Evolutionary conservation across 2,329 filamentous ascomycete genomes (phyloP).

Genomic region (Knufia fluminis): DNA sequence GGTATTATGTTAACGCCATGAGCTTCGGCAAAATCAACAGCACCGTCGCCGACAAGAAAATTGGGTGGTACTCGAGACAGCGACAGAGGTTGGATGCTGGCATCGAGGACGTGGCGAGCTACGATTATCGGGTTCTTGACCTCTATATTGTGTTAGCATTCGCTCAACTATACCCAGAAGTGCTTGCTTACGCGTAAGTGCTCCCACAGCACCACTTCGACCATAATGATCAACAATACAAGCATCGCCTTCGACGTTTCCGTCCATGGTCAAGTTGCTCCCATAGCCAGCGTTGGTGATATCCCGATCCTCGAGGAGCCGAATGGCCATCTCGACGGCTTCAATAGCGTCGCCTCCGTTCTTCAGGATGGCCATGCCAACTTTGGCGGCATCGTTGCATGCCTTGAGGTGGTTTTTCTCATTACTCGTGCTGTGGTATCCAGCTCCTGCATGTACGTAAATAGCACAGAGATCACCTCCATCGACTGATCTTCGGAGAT

Average conservation of each 20-base stretch:
- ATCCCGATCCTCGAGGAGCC: constrained; percentile 80
- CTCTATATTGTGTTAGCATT: constrained; percentile 43
- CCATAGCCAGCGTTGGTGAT: constrained; percentile 96
- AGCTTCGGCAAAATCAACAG: constrained; percentile 74
- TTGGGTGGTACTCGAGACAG: constrained; percentile 87
- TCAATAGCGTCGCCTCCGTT: constrained; percentile 73
- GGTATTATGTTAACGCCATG: constrained; percentile 65
- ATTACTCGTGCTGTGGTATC: constrained; percentile 82
- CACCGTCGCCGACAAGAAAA: constrained; percentile 76
- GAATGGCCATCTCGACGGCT: constrained; percentile 81
- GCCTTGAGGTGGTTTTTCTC: constrained; percentile 75
- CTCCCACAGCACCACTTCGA: constrained; percentile 85
- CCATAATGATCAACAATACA: constrained; percentile 86
- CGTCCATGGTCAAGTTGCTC: constrained; percentile 86
- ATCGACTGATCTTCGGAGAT: constrained; percentile 29
- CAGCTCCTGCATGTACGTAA: constrained; percentile 91
- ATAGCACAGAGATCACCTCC: constrained; percentile 58
- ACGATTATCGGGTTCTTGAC: constrained; percentile 88
- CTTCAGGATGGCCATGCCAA: constrained; percentile 72
- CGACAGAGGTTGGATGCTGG: constrained; percentile 65
- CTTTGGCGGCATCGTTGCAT: constrained; percentile 75
- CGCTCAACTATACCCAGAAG: constrained; percentile 16
- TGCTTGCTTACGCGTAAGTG: constrained; percentile 63
- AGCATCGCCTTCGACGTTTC: constrained; percentile 87
- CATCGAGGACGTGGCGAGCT: constrained; percentile 72